Evolutionary conservation across 257 asterid species (phyloP).

Genomic region (Voacanga thouarsii): DNA sequence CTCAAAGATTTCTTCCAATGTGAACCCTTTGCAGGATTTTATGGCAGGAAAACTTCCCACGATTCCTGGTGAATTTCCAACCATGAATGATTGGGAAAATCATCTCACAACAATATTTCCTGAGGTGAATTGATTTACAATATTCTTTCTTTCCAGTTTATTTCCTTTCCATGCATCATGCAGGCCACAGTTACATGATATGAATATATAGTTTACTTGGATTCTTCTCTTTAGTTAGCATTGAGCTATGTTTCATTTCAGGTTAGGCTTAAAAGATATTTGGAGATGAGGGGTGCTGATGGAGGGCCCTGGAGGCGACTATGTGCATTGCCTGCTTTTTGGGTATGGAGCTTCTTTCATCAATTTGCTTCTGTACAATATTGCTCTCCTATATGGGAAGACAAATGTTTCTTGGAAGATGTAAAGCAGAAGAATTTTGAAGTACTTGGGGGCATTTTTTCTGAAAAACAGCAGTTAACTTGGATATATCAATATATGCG

Average conservation of each 20-base stretch:
- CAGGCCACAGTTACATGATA: not conserved
- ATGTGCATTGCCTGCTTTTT: constrained; percentile 95
- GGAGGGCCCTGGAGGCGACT: constrained; percentile 99
- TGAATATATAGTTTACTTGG: not conserved
- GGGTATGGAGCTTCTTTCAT: constrained; percentile 46
- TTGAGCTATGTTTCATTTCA: constrained; percentile 29
- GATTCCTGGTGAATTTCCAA: constrained; percentile 91
- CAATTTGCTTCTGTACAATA: not conserved
- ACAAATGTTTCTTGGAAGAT: not conserved
- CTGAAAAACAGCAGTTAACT: not conserved
- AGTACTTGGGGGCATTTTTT: not conserved
- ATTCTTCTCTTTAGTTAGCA: not conserved
- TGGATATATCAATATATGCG: not conserved
- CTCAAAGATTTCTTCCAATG: constrained; percentile 14
- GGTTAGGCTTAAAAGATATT: constrained; percentile 96
- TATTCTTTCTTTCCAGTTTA: not conserved
- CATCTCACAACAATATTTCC: constrained; percentile 96
- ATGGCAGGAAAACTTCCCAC: constrained; percentile 88
- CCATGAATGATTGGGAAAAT: constrained; percentile 94
- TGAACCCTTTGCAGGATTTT: constrained; percentile 63
- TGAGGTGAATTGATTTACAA: constrained; percentile 48
- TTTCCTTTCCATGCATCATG: not conserved
- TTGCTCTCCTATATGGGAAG: not conserved
- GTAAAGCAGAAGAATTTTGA: not conserved
- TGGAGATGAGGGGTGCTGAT: constrained; percentile 99